Evolutionary conservation across 805 yeast species (phyloP).

Genomic region (Candida jianshihensis): DNA sequence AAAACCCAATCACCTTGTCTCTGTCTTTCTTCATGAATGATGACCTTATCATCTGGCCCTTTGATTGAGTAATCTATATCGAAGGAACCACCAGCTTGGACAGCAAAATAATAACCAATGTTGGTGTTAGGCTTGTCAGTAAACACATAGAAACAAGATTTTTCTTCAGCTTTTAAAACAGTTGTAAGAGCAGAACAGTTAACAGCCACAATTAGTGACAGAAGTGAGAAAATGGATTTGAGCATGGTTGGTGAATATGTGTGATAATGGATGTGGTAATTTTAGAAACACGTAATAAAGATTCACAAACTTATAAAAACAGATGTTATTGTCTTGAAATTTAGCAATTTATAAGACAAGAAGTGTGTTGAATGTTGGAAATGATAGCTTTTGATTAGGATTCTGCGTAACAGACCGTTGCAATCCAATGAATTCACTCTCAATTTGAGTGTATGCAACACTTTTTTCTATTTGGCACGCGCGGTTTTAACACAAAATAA

Average conservation of each 20-base stretch:
- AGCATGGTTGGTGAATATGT: background rate
- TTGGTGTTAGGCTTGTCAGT: slow-evolving; percentile 52
- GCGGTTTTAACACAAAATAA: no score
- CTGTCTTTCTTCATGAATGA: slow-evolving; percentile 44
- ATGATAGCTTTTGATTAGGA: no score
- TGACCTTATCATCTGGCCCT: slow-evolving; percentile 44
- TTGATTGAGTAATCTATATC: slow-evolving; percentile 58
- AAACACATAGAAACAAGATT: slow-evolving; percentile 63
- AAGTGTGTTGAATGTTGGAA: no score
- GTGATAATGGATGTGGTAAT: no score
- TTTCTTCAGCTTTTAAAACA: slow-evolving; percentile 67
- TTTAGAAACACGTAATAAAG: no score
- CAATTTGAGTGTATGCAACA: no score
- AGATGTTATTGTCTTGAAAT: no score
- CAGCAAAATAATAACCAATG: slow-evolving; percentile 66
- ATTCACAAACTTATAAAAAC: no score
- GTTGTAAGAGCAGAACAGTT: slow-evolving; percentile 61
- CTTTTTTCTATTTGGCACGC: no score
- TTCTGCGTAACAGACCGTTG: no score
- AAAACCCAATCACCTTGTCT: slow-evolving; percentile 59
- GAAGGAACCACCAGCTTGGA: slow-evolving; percentile 61
- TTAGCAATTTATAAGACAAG: no score
- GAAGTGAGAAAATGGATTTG: background rate
- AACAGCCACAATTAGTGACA: slow-evolving; percentile 23
- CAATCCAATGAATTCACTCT: no score